These are phyloP conservation scores for Lecanicillium sp. DNA, from an alignment of 2,329 filamentous ascomycete species.

Conservation along the genomic window DNA sequence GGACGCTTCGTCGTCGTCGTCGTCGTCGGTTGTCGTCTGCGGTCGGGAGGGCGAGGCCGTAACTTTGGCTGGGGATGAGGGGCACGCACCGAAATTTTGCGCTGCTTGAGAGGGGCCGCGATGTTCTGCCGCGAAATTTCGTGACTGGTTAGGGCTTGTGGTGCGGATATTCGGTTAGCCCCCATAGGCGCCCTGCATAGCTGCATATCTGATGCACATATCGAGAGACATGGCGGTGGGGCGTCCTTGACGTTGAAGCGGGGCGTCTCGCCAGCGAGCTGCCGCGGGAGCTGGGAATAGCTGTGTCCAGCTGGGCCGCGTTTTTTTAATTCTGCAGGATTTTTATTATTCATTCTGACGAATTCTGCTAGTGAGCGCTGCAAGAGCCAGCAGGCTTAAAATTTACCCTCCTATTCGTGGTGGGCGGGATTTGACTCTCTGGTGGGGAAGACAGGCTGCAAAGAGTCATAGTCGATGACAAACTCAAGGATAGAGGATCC, in stretches of 20 bases:
- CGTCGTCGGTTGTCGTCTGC: constrained; percentile 20
- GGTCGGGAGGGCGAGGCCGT: constrained; percentile 15
- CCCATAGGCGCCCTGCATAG: constrained; percentile 18
- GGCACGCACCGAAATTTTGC: constrained; percentile 33
- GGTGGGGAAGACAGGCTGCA: constrained; percentile 6
- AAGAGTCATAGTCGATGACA: constrained; percentile 13
- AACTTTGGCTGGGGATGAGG: constrained; percentile 16
- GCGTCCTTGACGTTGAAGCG: constrained; percentile 20
- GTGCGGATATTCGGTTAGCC: constrained; percentile 26
- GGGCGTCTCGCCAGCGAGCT: constrained; percentile 15
- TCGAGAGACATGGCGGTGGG: constrained; percentile 20
- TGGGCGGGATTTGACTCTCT: neutral
- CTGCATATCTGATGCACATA: constrained; percentile 25
- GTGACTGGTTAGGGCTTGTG: constrained; percentile 35
- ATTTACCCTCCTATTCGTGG: neutral
- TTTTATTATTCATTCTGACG: constrained; percentile 12
- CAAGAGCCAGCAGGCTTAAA: constrained; percentile 1
- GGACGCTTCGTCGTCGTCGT: constrained; percentile 23
- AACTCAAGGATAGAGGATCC: neutral
- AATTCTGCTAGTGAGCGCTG: neutral
- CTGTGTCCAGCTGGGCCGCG: neutral
- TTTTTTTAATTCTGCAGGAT: neutral
- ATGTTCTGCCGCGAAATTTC: constrained; percentile 28
- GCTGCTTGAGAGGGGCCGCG: constrained; percentile 23
- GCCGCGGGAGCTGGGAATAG: constrained; percentile 16